Evolutionary conservation across 169 alveolate species (phyloP), one percentile per base, ranked within the genome.

Genomic region (Condylostoma magnum): DNA sequence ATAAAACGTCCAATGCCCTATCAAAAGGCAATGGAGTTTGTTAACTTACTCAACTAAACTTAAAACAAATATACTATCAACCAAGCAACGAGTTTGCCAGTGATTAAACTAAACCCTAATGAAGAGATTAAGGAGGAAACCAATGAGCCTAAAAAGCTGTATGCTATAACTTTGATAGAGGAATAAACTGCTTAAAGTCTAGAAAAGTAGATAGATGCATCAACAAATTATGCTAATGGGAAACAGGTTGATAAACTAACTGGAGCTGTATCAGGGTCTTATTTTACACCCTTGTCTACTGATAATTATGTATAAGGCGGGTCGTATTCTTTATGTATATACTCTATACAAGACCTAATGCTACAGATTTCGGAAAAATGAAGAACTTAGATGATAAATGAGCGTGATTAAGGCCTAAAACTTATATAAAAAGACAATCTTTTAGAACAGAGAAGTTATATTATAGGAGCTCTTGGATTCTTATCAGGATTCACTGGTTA

Each of bases 21-120:
- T n/a, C 57, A 81, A 28, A 69, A 77, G 52, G 94, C 94, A 1
- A 12, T 52, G 20, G 79, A 72, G 48, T 54, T 87, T 22, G 50
- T 85, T 25, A 47, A 58, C 6, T 18, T 83, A 0, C 54, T 87
- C 4, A 33, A 81, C 25, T 44, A 51, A 37, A 76, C 84, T 37
- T 73, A 82, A 33, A 74, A 72, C 4, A 79, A 47, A 27, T 10
- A 46, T 22, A 12, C 28, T 6, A 47, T 66, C 3, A 55, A 60
- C 28, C 15, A 52, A 20, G 43, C 36, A 60, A 33, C 69, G 0
- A 55, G 78, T 66, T 65, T 87, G 6, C 76, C 63, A 0, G 74
- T 75, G 4, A 60, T 87, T 8, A 87, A 80, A 15, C 36, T 80
- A 6, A 76, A 77, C 69, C 81, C 85, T 3, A 34, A 53, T 28